A percentile compares a stretch with the other conserved stretches of the same genome.
Evolutionary conservation across 192 early-diverging fungal genomes (phyloP).

Genomic region (Diversispora epigaea): DNA sequence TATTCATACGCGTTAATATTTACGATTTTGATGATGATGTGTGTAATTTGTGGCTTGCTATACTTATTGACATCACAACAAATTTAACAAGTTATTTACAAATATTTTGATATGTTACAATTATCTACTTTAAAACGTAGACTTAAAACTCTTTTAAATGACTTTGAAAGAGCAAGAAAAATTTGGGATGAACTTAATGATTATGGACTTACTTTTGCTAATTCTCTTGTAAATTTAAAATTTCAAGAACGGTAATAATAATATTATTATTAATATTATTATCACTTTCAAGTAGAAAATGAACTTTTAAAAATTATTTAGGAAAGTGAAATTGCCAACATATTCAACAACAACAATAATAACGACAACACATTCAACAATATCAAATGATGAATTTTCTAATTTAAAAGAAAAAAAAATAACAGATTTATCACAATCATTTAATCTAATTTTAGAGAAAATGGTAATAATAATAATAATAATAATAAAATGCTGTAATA

Average conservation of each 20-base stretch:
- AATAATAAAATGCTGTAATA: background rate
- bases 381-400: conserved; percentile 39
- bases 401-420: conserved; percentile 33
- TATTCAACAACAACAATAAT: too few relatives aligned
- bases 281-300: background rate
- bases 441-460: conserved; percentile 40
- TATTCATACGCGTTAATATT: background rate
- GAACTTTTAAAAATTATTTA: background rate
- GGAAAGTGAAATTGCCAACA: too few relatives aligned
- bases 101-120: conserved; percentile 16
- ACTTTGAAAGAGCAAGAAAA: conserved; percentile 41
- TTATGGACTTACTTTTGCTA: conserved; percentile 71
- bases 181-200: conserved; percentile 60
- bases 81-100: too few relatives aligned
- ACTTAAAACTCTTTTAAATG: conserved; percentile 35
- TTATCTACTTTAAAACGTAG: conserved; percentile 39
- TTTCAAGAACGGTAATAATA: conserved; percentile 44
- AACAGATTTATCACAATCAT: conserved; percentile 31
- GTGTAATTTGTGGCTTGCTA: too few relatives aligned
- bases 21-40: too few relatives aligned
- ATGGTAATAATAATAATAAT: conserved; percentile 35
- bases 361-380: conserved; percentile 28
- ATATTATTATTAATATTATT: background rate
- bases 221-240: conserved; percentile 63
- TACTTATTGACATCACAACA: background rate